Percentiles rank a stretch among this genome's conserved stretches.
Evolutionary conservation across 164 flowering plant species (phyloP).

Genomic region (Magnolia sinica): DNA sequence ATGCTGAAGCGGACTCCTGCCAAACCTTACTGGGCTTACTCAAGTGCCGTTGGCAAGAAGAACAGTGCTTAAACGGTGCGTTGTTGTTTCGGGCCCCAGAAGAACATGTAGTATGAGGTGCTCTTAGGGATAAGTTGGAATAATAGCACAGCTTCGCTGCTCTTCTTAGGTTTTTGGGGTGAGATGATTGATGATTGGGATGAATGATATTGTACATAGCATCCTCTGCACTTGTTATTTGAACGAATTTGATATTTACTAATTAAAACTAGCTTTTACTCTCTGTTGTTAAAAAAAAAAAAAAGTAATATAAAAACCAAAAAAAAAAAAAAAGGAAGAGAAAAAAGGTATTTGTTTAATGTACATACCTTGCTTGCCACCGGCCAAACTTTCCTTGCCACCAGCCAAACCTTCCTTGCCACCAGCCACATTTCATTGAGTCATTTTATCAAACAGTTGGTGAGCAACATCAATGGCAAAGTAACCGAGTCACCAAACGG

Average conservation of each 20-base stretch:
- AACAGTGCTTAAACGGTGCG: slow-evolving; percentile 26
- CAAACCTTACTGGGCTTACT: slow-evolving; percentile 43
- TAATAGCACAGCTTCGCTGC: background rate
- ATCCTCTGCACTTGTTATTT: background rate
- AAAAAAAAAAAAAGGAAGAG: too few relatives aligned
- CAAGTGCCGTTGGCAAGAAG: slow-evolving; percentile 13
- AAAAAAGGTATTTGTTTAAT: too few relatives aligned
- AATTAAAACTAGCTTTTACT: too few relatives aligned
- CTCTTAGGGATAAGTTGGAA: background rate
- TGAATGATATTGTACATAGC: background rate
- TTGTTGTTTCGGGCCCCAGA: background rate
- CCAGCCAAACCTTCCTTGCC: too few relatives aligned
- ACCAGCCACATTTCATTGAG: too few relatives aligned
- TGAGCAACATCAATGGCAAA: too few relatives aligned
- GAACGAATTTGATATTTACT: background rate
- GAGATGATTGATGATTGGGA: background rate
- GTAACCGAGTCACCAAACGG: too few relatives aligned
- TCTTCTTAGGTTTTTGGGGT: background rate
- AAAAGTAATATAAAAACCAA: too few relatives aligned
- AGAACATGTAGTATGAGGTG: background rate
- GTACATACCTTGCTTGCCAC: too few relatives aligned
- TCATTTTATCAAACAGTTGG: too few relatives aligned
- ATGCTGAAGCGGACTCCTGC: slow-evolving; percentile 74
- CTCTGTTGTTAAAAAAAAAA: too few relatives aligned
- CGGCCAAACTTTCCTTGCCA: too few relatives aligned